phyloP scores from a whole-genome alignment of 1,284 basidiomycete genomes.

The Coniferiporia weirii region DNA sequence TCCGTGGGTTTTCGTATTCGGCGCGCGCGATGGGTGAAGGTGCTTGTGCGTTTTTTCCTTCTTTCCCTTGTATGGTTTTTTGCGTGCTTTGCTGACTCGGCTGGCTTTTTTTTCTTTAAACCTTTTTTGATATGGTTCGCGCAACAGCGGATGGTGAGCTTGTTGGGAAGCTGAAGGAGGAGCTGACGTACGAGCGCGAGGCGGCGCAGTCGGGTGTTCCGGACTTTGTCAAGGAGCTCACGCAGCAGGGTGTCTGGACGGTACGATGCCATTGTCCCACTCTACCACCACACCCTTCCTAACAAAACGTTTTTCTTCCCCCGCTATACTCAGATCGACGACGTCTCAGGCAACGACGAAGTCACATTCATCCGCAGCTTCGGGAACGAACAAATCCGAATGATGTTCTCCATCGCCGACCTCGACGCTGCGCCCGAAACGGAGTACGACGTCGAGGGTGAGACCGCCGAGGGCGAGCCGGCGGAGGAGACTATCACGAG shows the following conservation, averaged over 20 bases:
- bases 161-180: slow-evolving; percentile 20
- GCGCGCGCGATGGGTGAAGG: slow-evolving; percentile 53
- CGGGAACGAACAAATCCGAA: slow-evolving; percentile 85
- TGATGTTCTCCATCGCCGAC: slow-evolving; percentile 83
- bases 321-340: slow-evolving; percentile 52
- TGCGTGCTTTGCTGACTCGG: slow-evolving; percentile 22
- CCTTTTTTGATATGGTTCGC: background rate
- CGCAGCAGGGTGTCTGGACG: slow-evolving; percentile 20
- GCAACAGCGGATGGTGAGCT: slow-evolving; percentile 20
- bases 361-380: slow-evolving; percentile 78
- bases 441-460: background rate
- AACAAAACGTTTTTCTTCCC: background rate
- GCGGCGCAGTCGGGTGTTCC: slow-evolving; percentile 5
- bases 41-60: slow-evolving; percentile 43
- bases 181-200: slow-evolving; percentile 26
- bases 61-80: slow-evolving; percentile 9
- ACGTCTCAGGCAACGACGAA: slow-evolving; percentile 76
- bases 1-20: slow-evolving; percentile 55
- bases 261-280: too few species aligned
- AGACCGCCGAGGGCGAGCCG: slow-evolving; percentile 25
- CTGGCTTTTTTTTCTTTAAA: background rate
- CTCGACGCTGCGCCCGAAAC: slow-evolving; percentile 41
- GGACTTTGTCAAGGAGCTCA: slow-evolving; percentile 24
- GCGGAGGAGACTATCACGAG: slow-evolving; percentile 37
- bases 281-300: too few species aligned